A percentile compares a stretch with the other conserved stretches of the same genome.
These are phyloP conservation scores for Penicillium vulpinum DNA, from an alignment of 2,329 filamentous ascomycete species.

Conservation along the genomic window DNA sequence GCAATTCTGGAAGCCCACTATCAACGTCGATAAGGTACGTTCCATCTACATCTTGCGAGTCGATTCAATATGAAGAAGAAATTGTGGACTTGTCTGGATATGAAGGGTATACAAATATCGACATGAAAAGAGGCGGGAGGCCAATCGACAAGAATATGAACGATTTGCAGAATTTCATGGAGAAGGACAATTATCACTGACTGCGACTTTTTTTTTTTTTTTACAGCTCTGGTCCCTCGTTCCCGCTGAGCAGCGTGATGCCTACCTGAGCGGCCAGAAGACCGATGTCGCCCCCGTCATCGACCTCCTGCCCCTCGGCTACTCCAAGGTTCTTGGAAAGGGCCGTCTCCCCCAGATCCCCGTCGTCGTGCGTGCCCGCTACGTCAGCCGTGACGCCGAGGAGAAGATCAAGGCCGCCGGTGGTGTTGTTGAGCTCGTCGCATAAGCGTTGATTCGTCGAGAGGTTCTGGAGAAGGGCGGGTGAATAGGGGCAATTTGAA, in stretches of 20 bases:
- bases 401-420: slow-evolving; percentile 98
- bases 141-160: neutral
- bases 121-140: neutral
- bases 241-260: slow-evolving; percentile 86
- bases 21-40: slow-evolving; percentile 97
- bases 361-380: slow-evolving; percentile 90
- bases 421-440: slow-evolving; percentile 92
- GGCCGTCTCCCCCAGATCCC: slow-evolving; percentile 91
- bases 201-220: slow-evolving; percentile 11
- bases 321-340: slow-evolving; percentile 99
- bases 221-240: slow-evolving; percentile 89
- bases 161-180: neutral
- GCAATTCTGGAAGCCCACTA: slow-evolving; percentile 96
- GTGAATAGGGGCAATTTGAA: slow-evolving; percentile 32
- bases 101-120: slow-evolving; percentile 1
- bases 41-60: slow-evolving; percentile 14
- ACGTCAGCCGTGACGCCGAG: slow-evolving; percentile 95
- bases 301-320: slow-evolving; percentile 94
- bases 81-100: slow-evolving; percentile 4
- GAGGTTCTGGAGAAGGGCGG: slow-evolving; percentile 28
- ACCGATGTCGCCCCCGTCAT: slow-evolving; percentile 94
- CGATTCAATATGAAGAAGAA: slow-evolving; percentile 7
- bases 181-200: slow-evolving; percentile 18
- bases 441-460: slow-evolving; percentile 57
- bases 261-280: slow-evolving; percentile 79